phyloP scores from a whole-genome alignment of 2,329 filamentous ascomycete species.

The Shiraia sp. region DNA sequence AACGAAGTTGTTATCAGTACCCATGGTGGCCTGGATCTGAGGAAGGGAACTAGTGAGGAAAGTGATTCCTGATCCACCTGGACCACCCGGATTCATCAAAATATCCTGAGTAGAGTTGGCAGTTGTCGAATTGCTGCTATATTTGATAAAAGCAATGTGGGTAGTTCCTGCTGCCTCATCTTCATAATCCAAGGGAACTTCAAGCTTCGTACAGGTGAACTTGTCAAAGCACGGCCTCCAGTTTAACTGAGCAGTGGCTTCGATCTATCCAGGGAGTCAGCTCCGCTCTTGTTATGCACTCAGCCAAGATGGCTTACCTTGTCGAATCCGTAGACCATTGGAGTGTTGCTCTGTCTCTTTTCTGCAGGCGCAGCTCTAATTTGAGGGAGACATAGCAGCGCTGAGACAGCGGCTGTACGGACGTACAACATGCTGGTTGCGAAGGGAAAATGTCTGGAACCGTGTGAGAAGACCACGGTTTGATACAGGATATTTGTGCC shows the following conservation, averaged over 20 bases:
- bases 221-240: conserved; percentile 46
- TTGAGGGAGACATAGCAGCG: background rate
- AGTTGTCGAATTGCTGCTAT: conserved; percentile 42
- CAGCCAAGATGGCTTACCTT: background rate
- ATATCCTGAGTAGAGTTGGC: conserved; percentile 51
- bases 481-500: no score
- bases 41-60: conserved; percentile 19
- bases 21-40: conserved; percentile 1
- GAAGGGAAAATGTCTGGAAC: no score
- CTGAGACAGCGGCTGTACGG: background rate
- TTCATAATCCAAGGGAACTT: conserved; percentile 50
- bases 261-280: no score
- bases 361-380: background rate
- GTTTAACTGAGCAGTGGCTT: no score
- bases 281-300: no score
- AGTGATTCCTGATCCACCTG: conserved; percentile 49
- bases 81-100: conserved; percentile 54
- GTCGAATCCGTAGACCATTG: background rate
- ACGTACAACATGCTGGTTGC: no score
- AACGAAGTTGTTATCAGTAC: conserved; percentile 46
- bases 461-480: no score
- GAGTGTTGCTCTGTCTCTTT: background rate
- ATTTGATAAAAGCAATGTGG: conserved; percentile 52
- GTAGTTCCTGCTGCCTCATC: conserved; percentile 32
- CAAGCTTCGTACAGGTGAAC: conserved; percentile 54